A percentile compares a stretch with the other conserved stretches of the same genome.
Evolutionary conservation across 306 rosid genomes (phyloP).

Genomic region (Herpetospermum pedunculosum): DNA sequence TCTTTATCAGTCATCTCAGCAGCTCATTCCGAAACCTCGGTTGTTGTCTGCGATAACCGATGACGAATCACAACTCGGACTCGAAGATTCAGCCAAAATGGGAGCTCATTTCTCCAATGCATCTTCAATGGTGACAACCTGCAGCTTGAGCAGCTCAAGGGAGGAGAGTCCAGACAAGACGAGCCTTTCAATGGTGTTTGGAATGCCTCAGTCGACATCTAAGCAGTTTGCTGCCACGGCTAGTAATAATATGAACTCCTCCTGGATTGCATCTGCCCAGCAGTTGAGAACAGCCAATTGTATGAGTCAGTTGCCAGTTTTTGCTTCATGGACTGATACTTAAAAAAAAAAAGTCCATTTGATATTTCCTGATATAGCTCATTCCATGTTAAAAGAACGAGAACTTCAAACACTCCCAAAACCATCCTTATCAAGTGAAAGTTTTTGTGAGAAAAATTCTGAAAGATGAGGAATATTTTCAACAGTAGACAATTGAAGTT

Average conservation of each 20-base stretch:
- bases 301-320: conserved; percentile 6
- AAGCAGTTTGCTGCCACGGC: conserved; percentile 22
- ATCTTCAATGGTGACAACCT: conserved; percentile 65
- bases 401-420: neutral
- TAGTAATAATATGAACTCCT: conserved; percentile 2
- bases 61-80: neutral
- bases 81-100: conserved; percentile 14
- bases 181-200: conserved; percentile 31
- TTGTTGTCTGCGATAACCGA: neutral
- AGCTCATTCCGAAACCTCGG: conserved; percentile 7
- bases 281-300: conserved; percentile 5
- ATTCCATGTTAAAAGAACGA: neutral
- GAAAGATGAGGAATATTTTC: neutral
- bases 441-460: conserved; percentile 3
- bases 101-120: conserved; percentile 49
- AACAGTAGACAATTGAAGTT: neutral
- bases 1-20: conserved; percentile 37
- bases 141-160: conserved; percentile 31
- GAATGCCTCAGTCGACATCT: conserved; percentile 37
- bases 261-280: conserved; percentile 9
- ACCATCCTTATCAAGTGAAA: neutral
- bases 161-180: conserved; percentile 57
- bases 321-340: conserved; percentile 5
- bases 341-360: neutral
- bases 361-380: neutral